These are phyloP conservation scores for Polygonum aviculare DNA, from an alignment of 148 eudicot genomes.

Conservation along the genomic window DNA sequence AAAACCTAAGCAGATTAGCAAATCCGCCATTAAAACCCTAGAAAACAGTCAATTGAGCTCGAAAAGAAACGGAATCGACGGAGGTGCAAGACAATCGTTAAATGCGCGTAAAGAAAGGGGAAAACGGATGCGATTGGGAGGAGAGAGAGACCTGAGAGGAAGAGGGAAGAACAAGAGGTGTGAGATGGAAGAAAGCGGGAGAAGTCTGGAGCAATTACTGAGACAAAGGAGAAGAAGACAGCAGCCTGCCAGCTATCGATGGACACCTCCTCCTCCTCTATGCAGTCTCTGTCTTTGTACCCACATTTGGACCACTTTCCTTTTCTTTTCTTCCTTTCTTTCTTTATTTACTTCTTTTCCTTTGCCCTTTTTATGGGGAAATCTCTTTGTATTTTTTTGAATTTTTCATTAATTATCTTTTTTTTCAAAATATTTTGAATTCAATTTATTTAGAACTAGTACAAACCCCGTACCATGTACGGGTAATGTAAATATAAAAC, in stretches of 20 bases:
- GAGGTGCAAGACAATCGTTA: neutral
- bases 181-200: conserved; percentile 11
- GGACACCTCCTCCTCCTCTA: neutral
- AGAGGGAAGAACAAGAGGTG: neutral
- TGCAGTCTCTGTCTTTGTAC: neutral
- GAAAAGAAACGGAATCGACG: neutral
- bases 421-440: no score
- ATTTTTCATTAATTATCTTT: no score
- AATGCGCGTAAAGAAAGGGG: neutral
- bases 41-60: neutral
- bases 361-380: neutral
- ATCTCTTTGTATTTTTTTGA: neutral
- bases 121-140: conserved; percentile 1
- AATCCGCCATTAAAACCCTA: conserved; percentile 3
- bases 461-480: no score
- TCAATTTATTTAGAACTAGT: no score
- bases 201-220: neutral
- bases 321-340: neutral
- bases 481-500: no score
- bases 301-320: conserved; percentile 12
- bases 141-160: conserved; percentile 3
- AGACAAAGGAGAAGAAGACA: neutral
- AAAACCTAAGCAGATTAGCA: neutral
- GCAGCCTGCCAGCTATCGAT: conserved; percentile 11
- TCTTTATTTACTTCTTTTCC: neutral